These are phyloP conservation scores for Skeletonema tropicum DNA, from an alignment of 108 stramenopile genomes.

Conservation along the genomic window DNA sequence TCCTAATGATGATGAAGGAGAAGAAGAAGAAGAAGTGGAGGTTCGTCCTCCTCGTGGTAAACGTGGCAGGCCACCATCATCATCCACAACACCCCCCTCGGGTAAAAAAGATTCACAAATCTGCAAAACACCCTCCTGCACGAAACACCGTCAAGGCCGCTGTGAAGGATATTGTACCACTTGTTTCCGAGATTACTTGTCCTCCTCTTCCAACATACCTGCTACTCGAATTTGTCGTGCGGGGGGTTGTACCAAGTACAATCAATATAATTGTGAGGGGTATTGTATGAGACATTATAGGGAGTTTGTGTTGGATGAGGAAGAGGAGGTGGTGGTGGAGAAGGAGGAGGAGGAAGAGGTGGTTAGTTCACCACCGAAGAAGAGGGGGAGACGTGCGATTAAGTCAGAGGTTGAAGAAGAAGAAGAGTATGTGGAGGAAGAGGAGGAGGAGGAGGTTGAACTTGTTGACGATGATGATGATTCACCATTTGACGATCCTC, in stretches of 20 bases:
- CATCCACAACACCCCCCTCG: no score
- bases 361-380: neutral
- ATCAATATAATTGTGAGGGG: slow-evolving; percentile 15
- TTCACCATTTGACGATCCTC: neutral
- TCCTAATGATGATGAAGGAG: neutral
- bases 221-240: neutral
- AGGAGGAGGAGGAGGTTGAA: neutral
- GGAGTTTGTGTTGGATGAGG: neutral
- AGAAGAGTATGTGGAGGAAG: no score
- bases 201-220: no score
- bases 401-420: neutral
- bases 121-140: neutral
- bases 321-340: no score
- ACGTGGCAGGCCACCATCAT: neutral
- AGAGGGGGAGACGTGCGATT: neutral
- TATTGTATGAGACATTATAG: slow-evolving; percentile 5
- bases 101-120: neutral
- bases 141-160: neutral
- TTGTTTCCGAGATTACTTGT: neutral
- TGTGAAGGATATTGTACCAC: neutral
- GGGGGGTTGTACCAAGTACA: slow-evolving; percentile 10
- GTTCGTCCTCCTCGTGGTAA: neutral
- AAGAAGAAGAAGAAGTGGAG: neutral
- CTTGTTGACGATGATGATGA: neutral
- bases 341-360: neutral